Base-by-base conservation (phyloP, 495 filamentous ascomycete species). In the Aspergillus sparsus region DNA sequence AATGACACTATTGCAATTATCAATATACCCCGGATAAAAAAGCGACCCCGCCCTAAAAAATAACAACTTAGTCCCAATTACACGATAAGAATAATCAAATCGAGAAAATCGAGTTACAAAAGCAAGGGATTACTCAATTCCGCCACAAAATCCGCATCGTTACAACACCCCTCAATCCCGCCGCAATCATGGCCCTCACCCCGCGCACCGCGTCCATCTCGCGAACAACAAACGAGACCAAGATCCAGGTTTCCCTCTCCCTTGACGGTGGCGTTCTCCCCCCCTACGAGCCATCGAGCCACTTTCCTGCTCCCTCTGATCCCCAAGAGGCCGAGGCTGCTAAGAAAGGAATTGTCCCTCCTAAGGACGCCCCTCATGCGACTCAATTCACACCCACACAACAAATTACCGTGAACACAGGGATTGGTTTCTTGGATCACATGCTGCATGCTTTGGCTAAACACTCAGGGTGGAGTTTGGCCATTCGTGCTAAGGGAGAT, bases 391-490 rank as follows among this genome's bases (percentile, higher is more conserved):
- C 87, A 41, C 83, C 85, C 37, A 87, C 85, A 53, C 95, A 97
- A 78, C 83, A 83, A 49, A 96, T 98, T 68, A 86, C 82, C 71
- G 82, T 98, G 58, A 89, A 89, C 81, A 94, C 93, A 2, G 94
- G 94, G 50, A 96, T 98, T 69, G 94, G 94, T n/a, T 98, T 98
- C 75, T 79, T 98, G 35, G 94, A 98, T 78, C 94, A 98, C 79
- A 98, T 98, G 94, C 80, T 98, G 51, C 94, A 98, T 71, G 94
- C 94, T 32, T 84, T 97, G 41, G 89, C 94, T 2, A 98, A 98
- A 72, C 94, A 98, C 74, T 86, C 89, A 0, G 93, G 93, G 15
- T 97, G 93, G 94, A 91, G 87, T 79, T 74, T 98, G 65, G 83
- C 83, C 8, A 75, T 98, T 21, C 79, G 84, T 45, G 93, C 91